These are phyloP conservation scores for Acer yangbiense DNA, from an alignment of 345 rosid species.

Conservation along the genomic window DNA sequence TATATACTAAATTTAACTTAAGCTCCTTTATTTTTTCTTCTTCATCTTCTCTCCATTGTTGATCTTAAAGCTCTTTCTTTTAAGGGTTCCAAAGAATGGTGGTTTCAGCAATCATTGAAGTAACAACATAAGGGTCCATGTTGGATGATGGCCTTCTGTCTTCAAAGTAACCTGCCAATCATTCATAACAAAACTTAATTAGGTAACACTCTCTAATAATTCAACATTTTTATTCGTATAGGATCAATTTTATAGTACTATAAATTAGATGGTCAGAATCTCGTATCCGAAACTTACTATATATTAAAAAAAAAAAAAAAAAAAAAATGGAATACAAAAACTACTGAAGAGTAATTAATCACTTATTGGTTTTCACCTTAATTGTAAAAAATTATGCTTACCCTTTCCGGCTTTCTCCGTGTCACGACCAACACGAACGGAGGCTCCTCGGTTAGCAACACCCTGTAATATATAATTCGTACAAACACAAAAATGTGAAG, in stretches of 20 bases:
- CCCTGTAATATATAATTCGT: conserved; percentile 45
- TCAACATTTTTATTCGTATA: too few species aligned
- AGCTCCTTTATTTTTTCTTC: too few species aligned
- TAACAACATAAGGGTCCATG: conserved; percentile 90
- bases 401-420: conserved; percentile 74
- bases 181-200: not conserved
- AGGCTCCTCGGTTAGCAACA: conserved; percentile 86
- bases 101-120: conserved; percentile 84
- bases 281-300: too few species aligned
- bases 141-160: conserved; percentile 90
- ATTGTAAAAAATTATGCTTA: conserved; percentile 14
- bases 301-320: too few species aligned
- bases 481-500: not conserved
- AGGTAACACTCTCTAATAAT: not conserved
- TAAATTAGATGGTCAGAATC: too few species aligned
- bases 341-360: too few species aligned
- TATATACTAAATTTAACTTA: too few species aligned
- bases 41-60: not conserved
- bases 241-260: too few species aligned
- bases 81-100: conserved; percentile 68
- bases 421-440: conserved; percentile 76
- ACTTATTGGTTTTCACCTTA: too few species aligned
- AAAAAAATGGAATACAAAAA: too few species aligned
- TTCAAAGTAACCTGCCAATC: conserved; percentile 67
- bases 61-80: not conserved